phyloP scores from a whole-genome alignment of 2,329 filamentous ascomycete genomes.

The Rutstroemia sp. region DNA sequence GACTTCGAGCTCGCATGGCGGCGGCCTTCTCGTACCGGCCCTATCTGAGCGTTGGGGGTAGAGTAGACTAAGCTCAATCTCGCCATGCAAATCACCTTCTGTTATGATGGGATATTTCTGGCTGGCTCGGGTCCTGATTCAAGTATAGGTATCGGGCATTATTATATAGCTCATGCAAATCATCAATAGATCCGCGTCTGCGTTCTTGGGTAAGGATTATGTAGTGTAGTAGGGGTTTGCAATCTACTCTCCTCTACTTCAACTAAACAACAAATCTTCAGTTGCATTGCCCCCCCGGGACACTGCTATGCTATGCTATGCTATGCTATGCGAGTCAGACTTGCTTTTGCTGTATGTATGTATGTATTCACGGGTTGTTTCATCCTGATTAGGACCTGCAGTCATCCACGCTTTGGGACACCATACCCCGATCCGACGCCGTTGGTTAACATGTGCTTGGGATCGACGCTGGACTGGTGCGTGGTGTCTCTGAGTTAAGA shows the following conservation, averaged over 20 bases:
- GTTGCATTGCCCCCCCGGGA: too few species aligned
- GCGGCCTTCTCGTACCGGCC: neutral
- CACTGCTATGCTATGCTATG: too few species aligned
- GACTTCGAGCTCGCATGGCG: neutral
- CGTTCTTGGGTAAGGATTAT: neutral
- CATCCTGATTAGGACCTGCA: conserved; percentile 7
- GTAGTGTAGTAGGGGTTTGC: neutral
- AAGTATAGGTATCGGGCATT: neutral
- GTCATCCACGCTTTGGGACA: conserved; percentile 3
- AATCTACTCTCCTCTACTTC: neutral
- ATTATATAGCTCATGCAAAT: neutral
- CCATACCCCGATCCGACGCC: neutral
- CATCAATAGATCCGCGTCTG: neutral
- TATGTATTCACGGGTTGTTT: neutral
- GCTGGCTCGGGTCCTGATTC: neutral
- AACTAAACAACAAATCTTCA: too few species aligned
- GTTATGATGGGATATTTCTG: neutral
- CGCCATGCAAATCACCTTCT: neutral
- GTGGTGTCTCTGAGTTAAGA: neutral
- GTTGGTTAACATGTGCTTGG: neutral
- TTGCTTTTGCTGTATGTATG: too few species aligned
- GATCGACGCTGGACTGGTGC: neutral
- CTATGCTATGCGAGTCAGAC: too few species aligned
- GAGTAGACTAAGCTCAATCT: neutral
- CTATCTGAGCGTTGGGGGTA: neutral